Base-by-base conservation (phyloP, 768 basidiomycete species). In the Hortiboletus flavorubellus region DNA sequence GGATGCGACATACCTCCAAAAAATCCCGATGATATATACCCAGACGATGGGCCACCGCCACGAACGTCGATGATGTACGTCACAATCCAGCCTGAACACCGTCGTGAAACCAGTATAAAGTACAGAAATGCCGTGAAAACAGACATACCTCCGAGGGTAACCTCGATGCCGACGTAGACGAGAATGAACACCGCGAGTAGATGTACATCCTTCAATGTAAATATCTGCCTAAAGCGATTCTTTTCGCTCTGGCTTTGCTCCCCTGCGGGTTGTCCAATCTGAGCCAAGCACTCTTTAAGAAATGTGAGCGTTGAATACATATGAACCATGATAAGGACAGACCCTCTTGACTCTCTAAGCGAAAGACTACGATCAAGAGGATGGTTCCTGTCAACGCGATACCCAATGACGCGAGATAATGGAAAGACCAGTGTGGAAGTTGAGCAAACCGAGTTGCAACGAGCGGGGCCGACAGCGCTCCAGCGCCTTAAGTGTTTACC, bases 391-490 rank as follows among this genome's bases (percentile, higher is more conserved):
- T 58, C 15, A 83, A 51, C 0, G 88, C 83, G n/a, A 94, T 59
- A 1, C 82, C 86, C 0, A 93, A 70, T 0, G 89, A 90, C 1
- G 73, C 73, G 9, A 93, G 76, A 63, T 85, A 94, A 66, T 93
- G 87, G 67, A 88, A 86, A 1, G 85, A 88, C 92, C 91, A 93
- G 34, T 73, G 78, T 0, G 59, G 68, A 23, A 81, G 62, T 53
- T 83, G 81, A 0, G 89, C 76, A 59, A 95, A 94, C 54, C 92
- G 88, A 0, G 93, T 95, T 0, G 92, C 80, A 0, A 87, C 82
- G 16, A 95, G 77, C 3, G 93, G 93, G 0, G 91, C 69, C 8
- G 74, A 74, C 10, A 89, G 72, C 2, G 87, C 87, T 2, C 88
- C 88, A 0, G 78, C 71, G 18, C 88, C 87, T 89, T 61, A 10